A percentile compares a stretch with the other conserved stretches of the same genome.
Conservation (phyloP, 352 stramenopile species). For the Pythium vanterpoolii region DNA sequence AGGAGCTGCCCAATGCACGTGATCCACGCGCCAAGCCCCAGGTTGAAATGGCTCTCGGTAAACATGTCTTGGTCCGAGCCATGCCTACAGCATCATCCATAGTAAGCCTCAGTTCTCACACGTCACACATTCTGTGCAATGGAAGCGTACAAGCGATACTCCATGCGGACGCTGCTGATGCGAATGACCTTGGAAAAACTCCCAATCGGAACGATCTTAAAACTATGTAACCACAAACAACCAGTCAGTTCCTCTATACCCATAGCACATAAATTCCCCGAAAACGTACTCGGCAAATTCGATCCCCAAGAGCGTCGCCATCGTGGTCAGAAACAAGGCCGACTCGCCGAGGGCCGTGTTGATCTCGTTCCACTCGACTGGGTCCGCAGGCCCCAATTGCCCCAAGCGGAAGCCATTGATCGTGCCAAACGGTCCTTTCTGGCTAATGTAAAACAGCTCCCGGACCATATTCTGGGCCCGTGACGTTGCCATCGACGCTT, state of each 20-base stretch:
- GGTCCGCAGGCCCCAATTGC: conserved; percentile 39
- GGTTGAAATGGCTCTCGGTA: conserved; percentile 82
- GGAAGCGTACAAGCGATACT: conserved; percentile 64
- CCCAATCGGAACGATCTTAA: conserved; percentile 83
- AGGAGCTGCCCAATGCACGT: conserved; percentile 74
- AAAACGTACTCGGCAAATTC: conserved; percentile 63
- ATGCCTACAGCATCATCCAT: conserved; percentile 38
- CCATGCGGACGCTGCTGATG: conserved; percentile 72
- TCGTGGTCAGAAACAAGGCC: conserved; percentile 60
- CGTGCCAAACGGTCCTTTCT: conserved; percentile 70
- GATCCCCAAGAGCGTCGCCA: conserved; percentile 53
- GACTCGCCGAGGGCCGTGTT: conserved; percentile 79
- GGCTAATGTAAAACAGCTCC: conserved; percentile 76
- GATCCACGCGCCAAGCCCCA: conserved; percentile 77
- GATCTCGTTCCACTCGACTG: conserved; percentile 88
- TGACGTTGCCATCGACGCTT: conserved; percentile 36
- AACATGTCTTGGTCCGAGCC: conserved; percentile 85
- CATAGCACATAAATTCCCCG: not conserved
- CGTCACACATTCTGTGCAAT: conserved; percentile 7
- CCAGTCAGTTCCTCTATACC: not conserved
- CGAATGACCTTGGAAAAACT: conserved; percentile 88
- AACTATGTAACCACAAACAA: conserved; percentile 29
- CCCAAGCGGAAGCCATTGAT: conserved; percentile 86
- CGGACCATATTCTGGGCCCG: conserved; percentile 62
- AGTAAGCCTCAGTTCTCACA: not conserved